Evolutionary conservation across 768 basidiomycete genomes (phyloP).

Genomic region (Mycena maculata): DNA sequence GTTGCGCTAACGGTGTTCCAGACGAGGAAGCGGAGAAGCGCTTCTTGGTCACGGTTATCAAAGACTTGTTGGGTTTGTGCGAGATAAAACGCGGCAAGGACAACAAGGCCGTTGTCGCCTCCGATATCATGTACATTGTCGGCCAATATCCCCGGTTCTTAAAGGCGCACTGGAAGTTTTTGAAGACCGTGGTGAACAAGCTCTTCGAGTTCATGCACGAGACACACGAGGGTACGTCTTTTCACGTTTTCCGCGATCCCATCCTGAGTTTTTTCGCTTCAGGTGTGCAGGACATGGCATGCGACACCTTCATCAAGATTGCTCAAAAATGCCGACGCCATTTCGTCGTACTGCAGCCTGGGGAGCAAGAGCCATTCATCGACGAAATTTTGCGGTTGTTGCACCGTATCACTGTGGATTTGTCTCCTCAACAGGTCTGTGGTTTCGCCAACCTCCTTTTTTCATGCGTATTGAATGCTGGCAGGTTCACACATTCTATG

Average conservation of each 20-base stretch:
- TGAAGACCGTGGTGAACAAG: constrained; percentile 99
- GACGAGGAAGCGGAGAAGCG: constrained; percentile 99
- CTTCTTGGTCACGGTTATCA: constrained; percentile 98
- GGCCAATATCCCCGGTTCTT: constrained; percentile 99
- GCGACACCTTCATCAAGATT: constrained; percentile 99
- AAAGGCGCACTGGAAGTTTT: constrained; percentile 99
- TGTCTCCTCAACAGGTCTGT: constrained; percentile 86
- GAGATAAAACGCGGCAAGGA: constrained; percentile 99
- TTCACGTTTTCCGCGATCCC: constrained; percentile 4
- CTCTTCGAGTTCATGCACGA: constrained; percentile 99
- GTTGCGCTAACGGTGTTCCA: constrained; percentile 44
- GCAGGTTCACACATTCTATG: constrained; percentile 96
- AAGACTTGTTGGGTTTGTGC: constrained; percentile 95
- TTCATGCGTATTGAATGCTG: constrained; percentile 28
- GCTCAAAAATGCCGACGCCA: constrained; percentile 98
- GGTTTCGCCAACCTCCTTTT: constrained; percentile 34
- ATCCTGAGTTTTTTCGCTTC: constrained; percentile 24
- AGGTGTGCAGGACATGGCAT: constrained; percentile 99
- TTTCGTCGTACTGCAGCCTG: constrained; percentile 98
- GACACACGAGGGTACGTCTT: constrained; percentile 89
- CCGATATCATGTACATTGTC: constrained; percentile 98
- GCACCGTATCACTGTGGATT: constrained; percentile 93
- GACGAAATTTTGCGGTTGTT: constrained; percentile 94
- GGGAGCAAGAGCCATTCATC: constrained; percentile 96
- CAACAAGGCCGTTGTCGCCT: constrained; percentile 98